These are phyloP conservation scores for Penicillium paxilli DNA, from an alignment of 495 filamentous ascomycete genomes.

Conservation along the genomic window DNA sequence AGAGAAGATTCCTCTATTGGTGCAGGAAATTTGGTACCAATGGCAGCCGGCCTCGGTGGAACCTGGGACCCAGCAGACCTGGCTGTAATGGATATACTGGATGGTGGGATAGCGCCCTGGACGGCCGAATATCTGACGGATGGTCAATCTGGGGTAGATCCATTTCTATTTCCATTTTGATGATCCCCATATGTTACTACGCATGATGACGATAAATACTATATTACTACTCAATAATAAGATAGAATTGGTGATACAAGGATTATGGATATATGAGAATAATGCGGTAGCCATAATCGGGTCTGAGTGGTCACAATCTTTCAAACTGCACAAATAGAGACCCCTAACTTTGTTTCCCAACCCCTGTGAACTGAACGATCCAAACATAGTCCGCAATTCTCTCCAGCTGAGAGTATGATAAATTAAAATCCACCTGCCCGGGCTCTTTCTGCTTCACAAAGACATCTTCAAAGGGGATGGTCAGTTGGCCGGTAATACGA, in stretches of 20 bases:
- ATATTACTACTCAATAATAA: neutral
- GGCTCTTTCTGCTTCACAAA: neutral
- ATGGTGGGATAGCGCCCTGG: conserved; percentile 16
- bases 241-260: too few relatives aligned
- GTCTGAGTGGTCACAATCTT: too few relatives aligned
- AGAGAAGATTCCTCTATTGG: neutral
- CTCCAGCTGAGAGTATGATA: neutral
- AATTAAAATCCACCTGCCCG: neutral
- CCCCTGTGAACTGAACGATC: too few relatives aligned
- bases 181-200: neutral
- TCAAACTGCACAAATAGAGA: too few relatives aligned
- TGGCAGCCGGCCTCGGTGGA: neutral
- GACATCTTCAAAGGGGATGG: neutral
- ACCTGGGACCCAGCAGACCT: conserved; percentile 16
- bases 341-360: too few relatives aligned
- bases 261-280: too few relatives aligned
- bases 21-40: neutral
- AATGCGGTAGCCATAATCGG: too few relatives aligned
- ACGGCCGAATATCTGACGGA: conserved; percentile 21
- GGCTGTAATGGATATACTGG: conserved; percentile 18
- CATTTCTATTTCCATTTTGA: conserved; percentile 21
- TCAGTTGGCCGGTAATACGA: neutral
- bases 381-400: too few relatives aligned
- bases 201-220: neutral
- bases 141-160: conserved; percentile 21